phyloP scores from a whole-genome alignment of 148 eudicot species.

The Selenicereus undatus region DNA sequence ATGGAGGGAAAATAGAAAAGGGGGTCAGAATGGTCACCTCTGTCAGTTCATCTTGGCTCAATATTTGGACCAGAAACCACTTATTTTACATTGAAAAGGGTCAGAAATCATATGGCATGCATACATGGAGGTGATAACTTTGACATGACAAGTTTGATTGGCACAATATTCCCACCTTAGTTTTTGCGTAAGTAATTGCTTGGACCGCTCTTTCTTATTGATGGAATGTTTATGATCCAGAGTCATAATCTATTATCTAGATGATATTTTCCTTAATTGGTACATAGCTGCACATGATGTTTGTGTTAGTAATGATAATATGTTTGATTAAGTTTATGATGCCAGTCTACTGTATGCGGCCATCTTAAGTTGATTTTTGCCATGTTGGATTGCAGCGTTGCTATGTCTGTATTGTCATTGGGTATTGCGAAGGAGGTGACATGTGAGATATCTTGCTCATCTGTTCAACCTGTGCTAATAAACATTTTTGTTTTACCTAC shows the following conservation, averaged over 20 bases:
- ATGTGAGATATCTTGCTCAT: slow-evolving; percentile 55
- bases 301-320: neutral
- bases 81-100: neutral
- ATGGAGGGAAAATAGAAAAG: no score
- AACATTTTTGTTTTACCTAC: slow-evolving; percentile 6
- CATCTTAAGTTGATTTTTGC: slow-evolving; percentile 12
- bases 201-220: neutral
- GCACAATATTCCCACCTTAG: neutral
- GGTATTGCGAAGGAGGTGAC: slow-evolving; percentile 98
- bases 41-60: no score
- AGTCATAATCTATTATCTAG: neutral
- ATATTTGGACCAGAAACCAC: neutral
- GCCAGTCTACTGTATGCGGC: neutral
- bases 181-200: neutral
- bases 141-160: neutral
- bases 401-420: slow-evolving; percentile 92
- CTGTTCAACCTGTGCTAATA: neutral
- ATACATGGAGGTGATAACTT: neutral
- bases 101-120: neutral
- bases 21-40: no score
- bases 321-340: neutral
- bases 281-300: neutral
- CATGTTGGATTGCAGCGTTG: slow-evolving; percentile 64
- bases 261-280: neutral
- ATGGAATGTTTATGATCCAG: neutral